Evolutionary conservation across 352 stramenopile species (phyloP).

Genomic region (Phytophthora agathidicida): DNA sequence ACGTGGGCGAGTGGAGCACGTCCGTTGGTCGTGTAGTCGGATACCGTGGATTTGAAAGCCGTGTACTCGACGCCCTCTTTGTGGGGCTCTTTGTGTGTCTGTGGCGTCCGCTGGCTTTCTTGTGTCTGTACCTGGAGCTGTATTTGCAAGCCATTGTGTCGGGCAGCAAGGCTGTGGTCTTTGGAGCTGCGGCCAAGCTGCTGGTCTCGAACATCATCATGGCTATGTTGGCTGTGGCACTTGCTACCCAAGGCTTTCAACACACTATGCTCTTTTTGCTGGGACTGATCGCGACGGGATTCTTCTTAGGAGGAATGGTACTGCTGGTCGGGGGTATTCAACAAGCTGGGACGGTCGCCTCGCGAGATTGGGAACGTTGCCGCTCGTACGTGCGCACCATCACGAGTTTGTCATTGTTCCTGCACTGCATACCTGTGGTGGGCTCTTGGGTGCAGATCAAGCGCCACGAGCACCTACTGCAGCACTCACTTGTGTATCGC

Average conservation of each 20-base stretch:
- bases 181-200: conserved; percentile 70
- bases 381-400: conserved; percentile 76
- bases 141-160: conserved; percentile 72
- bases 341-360: conserved; percentile 49
- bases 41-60: conserved; percentile 73
- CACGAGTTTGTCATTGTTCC: conserved; percentile 81
- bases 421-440: conserved; percentile 71
- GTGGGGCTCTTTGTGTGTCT: conserved; percentile 71
- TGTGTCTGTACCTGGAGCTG: conserved; percentile 84
- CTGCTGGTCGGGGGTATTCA: conserved; percentile 69
- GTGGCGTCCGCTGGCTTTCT: conserved; percentile 79
- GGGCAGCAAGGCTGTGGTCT: conserved; percentile 71
- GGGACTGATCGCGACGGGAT: conserved; percentile 41
- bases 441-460: conserved; percentile 72
- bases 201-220: conserved; percentile 64
- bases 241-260: conserved; percentile 60
- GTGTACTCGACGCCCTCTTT: conserved; percentile 73
- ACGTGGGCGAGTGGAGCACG: conserved; percentile 65
- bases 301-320: conserved; percentile 66
- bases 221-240: conserved; percentile 41
- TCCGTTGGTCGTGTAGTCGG: conserved; percentile 71
- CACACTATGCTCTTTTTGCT: conserved; percentile 68
- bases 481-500: conserved; percentile 82
- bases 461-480: conserved; percentile 73
- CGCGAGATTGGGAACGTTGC: conserved; percentile 75